Evolutionary conservation across 331 rosid species (phyloP), one percentile per base, ranked within the genome.

Genomic region (Malus hybrid): DNA sequence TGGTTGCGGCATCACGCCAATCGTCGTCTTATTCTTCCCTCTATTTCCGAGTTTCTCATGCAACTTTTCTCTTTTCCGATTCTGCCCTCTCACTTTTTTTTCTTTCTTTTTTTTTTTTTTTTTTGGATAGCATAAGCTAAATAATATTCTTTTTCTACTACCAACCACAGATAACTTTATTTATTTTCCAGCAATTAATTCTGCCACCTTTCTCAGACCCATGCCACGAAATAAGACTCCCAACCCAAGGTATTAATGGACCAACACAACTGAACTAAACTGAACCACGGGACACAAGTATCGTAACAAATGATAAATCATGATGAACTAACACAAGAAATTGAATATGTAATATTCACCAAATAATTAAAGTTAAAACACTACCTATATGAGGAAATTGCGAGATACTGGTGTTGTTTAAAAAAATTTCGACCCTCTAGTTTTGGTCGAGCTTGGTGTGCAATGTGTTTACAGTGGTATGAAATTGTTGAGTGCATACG

Each of bases 1-100:
- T 87, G 76, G 93, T 70, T 83, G 82, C 65, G 20, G 57, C 79
- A 3, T 70, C 77, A 73, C 76, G 88, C 92, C 97, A 91, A 71
- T 87, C 90, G 91, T 88, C 88, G 54, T 79, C 82, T 27, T 73
- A 54, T 62, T 46, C 57, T 31, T 9, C 10, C 78, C 90, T 84
- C 74, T 81, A 79, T 27, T 61, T 76, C 69, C 63, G 84, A 74
- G 85, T 76, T 73, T n/a, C 65, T 74, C 97, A 94, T 91, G 97
- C 98, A 91, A 85, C 57, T 54, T 89, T 80, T 74, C 22, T 22
- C 31, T 11, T 91, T 89, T 75, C 90, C 93, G 0, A 3, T 81
- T 85, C 28, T 86, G 16, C 88, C 93, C 93, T 71, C 61, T 32
- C 2, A 9, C 4, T 12, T 13, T 62, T 27, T 9, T 28, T 28